These are phyloP conservation scores for Lumnitzera littorea DNA, from an alignment of 345 rosid genomes.

Conservation along the genomic window DNA sequence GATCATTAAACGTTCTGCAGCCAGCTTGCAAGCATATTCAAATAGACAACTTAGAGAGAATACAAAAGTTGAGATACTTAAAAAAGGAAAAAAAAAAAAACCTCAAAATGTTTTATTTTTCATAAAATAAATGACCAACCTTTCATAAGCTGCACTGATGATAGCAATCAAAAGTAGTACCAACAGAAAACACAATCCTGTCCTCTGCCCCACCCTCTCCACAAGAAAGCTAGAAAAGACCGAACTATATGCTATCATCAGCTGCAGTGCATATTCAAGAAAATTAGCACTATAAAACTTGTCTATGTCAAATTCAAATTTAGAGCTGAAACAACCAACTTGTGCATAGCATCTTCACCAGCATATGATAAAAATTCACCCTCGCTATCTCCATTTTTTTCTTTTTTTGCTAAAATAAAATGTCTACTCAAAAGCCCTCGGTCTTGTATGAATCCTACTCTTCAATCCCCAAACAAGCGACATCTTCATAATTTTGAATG, in stretches of 20 bases:
- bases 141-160: conserved; percentile 53
- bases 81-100: not conserved
- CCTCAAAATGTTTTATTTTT: not conserved
- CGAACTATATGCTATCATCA: conserved; percentile 77
- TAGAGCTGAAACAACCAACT: not conserved
- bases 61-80: not conserved
- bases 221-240: conserved; percentile 76
- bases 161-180: conserved; percentile 42
- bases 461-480: no score
- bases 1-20: conserved; percentile 93
- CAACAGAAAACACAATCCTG: conserved; percentile 50
- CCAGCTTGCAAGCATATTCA: conserved; percentile 35
- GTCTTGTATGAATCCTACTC: no score
- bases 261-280: conserved; percentile 41
- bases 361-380: no score
- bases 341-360: not conserved
- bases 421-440: no score
- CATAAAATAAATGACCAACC: conserved; percentile 32
- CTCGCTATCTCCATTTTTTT: no score
- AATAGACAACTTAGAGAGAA: conserved; percentile 10
- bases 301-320: not conserved
- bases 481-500: no score
- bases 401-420: no score
- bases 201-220: conserved; percentile 67
- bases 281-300: no score